Evolutionary conservation across 1,284 basidiomycete genomes (phyloP), one percentile per base, ranked within the genome.

Genomic region (Boletus sp.): DNA sequence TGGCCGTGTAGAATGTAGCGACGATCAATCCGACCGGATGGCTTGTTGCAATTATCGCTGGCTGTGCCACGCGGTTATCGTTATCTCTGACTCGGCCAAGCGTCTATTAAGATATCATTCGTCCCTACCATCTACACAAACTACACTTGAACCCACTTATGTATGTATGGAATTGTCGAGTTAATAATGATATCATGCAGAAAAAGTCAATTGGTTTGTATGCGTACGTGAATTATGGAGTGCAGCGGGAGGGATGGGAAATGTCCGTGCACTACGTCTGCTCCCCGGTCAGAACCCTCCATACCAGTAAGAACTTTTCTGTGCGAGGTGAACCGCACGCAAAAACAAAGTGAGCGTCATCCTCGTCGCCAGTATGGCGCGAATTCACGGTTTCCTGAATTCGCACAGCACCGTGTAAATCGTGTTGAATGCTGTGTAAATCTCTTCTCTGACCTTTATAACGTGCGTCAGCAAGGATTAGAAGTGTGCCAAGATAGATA

Each of bases 351-450:
- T 38, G 20, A 49, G 14, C 32, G 43, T 46, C 40, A 30, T 42
- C 30, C 29, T 50, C 51, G 49, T 41, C 29, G 27, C 49, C 51
- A 47, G 41, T 22, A n/a, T 25, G 16, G 19, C 10, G 5, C n/a
- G n/a, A 42, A 44, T 57, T 76, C 69, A 90, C 47, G 88, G 88
- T 71, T 91, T 91, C 68, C 87, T 79, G 77, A 91, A 91, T 65
- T 91, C 89, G 74, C 85, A 88, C 54, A 95, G 70, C 75, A 94
- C 92, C 48, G 92, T 93, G 70, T 98, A 97, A 57, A 99, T 99
- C 53, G 93, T 92, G 75, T 97, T 97, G 82, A 99, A 99, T 33
- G 96, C 96, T 49, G 91, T 93, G 69, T 99, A 99, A 59, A 99
- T 99, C 80, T 99, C 96, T 74, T 98, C 94, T 71, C 96, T 81